Percentiles rank a stretch among this genome's conserved stretches.
Evolutionary conservation across 306 rosid genomes (phyloP).

Genomic region (Vigna hirtella): DNA sequence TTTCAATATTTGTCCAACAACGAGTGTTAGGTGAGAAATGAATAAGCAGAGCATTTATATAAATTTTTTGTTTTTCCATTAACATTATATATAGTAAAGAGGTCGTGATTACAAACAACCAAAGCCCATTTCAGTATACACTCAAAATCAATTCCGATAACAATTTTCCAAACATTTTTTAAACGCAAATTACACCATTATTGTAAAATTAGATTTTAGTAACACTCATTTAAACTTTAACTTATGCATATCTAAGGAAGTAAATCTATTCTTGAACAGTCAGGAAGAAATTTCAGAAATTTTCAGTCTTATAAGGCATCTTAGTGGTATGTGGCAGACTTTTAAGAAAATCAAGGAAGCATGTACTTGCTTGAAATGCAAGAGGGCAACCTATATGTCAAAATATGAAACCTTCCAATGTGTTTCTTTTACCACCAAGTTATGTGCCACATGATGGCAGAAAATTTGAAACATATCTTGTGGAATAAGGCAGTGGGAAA

Average conservation of each 20-base stretch:
- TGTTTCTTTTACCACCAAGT: slow-evolving; percentile 32
- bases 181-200: too few species aligned
- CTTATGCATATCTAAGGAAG: too few species aligned
- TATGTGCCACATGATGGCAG: not conserved
- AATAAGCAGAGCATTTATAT: slow-evolving; percentile 27
- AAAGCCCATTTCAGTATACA: too few species aligned
- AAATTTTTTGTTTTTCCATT: not conserved
- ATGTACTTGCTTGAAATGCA: slow-evolving; percentile 59
- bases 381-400: slow-evolving; percentile 52
- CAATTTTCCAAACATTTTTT: too few species aligned
- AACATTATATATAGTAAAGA: not conserved
- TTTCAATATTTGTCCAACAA: slow-evolving; percentile 37
- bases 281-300: too few species aligned
- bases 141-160: too few species aligned
- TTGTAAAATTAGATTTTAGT: too few species aligned
- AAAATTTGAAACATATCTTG: slow-evolving; percentile 26
- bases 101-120: too few species aligned
- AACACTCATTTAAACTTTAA: too few species aligned
- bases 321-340: slow-evolving; percentile 59
- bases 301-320: slow-evolving; percentile 60
- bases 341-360: slow-evolving; percentile 25
- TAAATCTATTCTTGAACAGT: too few species aligned
- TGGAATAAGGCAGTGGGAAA: slow-evolving; percentile 39
- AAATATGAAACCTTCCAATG: slow-evolving; percentile 41
- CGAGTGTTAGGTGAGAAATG: slow-evolving; percentile 45